A percentile compares a stretch with the other conserved stretches of the same genome.
Evolutionary conservation across 2,329 filamentous ascomycete species (phyloP).

Genomic region (Alternaria ventricosa): DNA sequence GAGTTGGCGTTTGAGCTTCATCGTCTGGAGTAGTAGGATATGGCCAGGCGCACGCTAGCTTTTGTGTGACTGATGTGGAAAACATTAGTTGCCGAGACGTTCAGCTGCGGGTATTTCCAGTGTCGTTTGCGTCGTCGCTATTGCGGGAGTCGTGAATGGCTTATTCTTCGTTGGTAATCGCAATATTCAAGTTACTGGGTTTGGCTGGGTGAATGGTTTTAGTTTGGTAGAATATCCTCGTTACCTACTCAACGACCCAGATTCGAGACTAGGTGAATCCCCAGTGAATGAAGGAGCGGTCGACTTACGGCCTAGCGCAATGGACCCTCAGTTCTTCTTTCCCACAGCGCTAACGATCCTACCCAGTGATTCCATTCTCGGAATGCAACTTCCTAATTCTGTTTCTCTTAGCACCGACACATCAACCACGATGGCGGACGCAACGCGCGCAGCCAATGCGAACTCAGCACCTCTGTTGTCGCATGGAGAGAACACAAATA

Average conservation of each 20-base stretch:
- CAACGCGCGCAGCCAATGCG: background rate
- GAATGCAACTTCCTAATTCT: background rate
- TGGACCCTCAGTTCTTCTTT: background rate
- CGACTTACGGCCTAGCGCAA: background rate
- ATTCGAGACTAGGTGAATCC: background rate
- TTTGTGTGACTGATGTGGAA: background rate
- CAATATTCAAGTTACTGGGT: fast-evolving
- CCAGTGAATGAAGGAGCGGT: background rate
- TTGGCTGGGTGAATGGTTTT: background rate
- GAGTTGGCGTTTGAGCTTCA: background rate
- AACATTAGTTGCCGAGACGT: background rate
- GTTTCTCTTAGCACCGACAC: background rate
- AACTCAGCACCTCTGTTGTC: background rate
- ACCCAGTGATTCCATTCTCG: background rate
- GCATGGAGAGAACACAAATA: background rate
- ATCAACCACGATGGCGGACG: background rate
- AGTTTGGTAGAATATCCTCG: background rate
- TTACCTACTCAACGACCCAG: background rate
- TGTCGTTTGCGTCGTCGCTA: background rate
- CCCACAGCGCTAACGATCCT: background rate
- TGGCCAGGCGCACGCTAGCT: background rate
- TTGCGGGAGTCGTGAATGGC: background rate
- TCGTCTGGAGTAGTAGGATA: background rate
- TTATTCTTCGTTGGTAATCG: background rate
- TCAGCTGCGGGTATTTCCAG: background rate